Evolutionary conservation across 176 grass and related monocot genomes (phyloP).

Genomic region (Olyra latifolia): DNA sequence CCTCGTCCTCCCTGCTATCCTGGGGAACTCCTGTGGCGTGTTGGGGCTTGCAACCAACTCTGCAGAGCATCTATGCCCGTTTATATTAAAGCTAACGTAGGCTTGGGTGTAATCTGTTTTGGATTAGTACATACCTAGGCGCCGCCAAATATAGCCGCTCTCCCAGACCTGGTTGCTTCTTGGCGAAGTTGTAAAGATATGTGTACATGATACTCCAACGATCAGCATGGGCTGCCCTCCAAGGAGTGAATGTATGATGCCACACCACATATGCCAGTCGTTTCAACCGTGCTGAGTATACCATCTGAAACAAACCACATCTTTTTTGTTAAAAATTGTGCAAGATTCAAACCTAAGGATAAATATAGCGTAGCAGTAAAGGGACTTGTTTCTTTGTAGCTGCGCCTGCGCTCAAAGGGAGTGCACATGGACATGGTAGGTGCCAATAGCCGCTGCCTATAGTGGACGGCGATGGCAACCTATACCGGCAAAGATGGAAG

Average conservation of each 20-base stretch:
- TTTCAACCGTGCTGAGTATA: conserved; percentile 73
- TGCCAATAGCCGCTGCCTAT: conserved; percentile 91
- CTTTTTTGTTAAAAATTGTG: neutral
- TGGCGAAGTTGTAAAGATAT: conserved; percentile 84
- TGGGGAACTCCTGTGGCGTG: too few relatives aligned
- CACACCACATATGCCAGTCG: conserved; percentile 87
- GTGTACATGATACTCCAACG: conserved; percentile 99
- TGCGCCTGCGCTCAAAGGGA: conserved; percentile 86
- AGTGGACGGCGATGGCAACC: too few relatives aligned
- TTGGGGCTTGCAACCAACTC: too few relatives aligned
- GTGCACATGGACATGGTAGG: conserved; percentile 90
- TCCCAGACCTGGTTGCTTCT: conserved; percentile 52
- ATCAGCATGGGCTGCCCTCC: conserved; percentile 89
- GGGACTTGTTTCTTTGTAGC: conserved; percentile 65
- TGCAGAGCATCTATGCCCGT: neutral
- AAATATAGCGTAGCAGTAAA: neutral
- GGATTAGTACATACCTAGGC: conserved; percentile 63
- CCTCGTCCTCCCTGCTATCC: too few relatives aligned
- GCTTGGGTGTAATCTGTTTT: conserved; percentile 4
- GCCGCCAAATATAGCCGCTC: conserved; percentile 73
- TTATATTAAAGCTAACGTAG: conserved; percentile 2
- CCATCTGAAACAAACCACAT: conserved; percentile 50
- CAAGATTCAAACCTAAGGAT: neutral
- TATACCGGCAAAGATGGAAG: too few relatives aligned
- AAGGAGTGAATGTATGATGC: conserved; percentile 76